These are phyloP conservation scores for Hansenula sp. DNA, from an alignment of 1,139 yeast genomes.

Conservation along the genomic window DNA sequence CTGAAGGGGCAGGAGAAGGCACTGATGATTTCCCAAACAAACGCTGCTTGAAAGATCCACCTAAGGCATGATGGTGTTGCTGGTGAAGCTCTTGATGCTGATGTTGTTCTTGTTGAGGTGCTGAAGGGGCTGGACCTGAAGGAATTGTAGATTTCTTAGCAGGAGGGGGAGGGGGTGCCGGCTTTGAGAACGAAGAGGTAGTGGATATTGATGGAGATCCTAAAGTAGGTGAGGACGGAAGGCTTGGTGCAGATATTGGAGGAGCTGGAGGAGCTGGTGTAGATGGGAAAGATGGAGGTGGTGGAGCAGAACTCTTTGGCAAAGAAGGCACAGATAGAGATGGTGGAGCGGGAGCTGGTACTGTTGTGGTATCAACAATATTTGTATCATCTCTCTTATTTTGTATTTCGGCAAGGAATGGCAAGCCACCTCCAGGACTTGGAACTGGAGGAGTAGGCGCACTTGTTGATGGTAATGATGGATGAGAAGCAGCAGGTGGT, in stretches of 20 bases:
- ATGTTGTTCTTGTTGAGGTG: conserved; percentile 9
- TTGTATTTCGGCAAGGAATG: conserved; percentile 44
- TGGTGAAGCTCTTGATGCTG: conserved; percentile 1
- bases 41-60: conserved; percentile 11
- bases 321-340: conserved; percentile 17
- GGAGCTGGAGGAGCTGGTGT: conserved; percentile 13
- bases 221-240: conserved; percentile 29
- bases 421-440: conserved; percentile 25
- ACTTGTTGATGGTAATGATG: conserved; percentile 19
- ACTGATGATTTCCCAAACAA: conserved; percentile 12
- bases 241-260: conserved; percentile 14
- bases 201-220: conserved; percentile 21
- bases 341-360: conserved; percentile 20
- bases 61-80: conserved; percentile 1
- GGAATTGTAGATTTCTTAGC: conserved; percentile 17
- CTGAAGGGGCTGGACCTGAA: conserved; percentile 19
- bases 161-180: conserved; percentile 21
- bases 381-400: conserved; percentile 37
- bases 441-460: conserved; percentile 20
- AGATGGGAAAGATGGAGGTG: conserved; percentile 7
- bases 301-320: conserved; percentile 4
- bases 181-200: conserved; percentile 13
- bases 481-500: conserved; percentile 24
- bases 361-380: conserved; percentile 27
- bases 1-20: conserved; percentile 5